Base-by-base conservation (phyloP, 768 basidiomycete genomes). In the Cystofilobasidium capitatum region DNA sequence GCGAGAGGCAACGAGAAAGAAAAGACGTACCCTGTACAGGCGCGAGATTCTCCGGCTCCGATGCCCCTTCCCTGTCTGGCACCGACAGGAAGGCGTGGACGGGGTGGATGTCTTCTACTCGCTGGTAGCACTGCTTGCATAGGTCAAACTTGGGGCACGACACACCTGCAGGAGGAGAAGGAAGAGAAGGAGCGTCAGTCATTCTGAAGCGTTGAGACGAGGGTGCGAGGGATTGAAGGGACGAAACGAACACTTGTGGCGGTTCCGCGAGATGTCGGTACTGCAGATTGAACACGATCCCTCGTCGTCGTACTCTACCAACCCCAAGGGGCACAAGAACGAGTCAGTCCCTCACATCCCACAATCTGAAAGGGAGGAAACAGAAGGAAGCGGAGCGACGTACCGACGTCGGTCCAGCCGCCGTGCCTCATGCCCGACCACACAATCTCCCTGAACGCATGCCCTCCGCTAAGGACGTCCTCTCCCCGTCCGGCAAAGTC, bases 71-170 rank as follows among this genome's bases (percentile, higher is more conserved):
- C 71, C 80, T 82, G 71, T 89, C 88, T n/a, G 86, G 86, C 7
- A 92, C 83, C 12, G 83, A 81, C 24, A 93, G 78, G 80, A 94
- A 96, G 1, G 88, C 84, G 73, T 97, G 91, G 0, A 84, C 82
- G 0, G 92, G 93, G 73, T 97, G 92, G 20, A 94, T 83, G 72
- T 92, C 89, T 71, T 93, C 89, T 14, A 92, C 91, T 78, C 89
- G 75, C 24, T 73, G 73, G 75, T 88, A 92, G 73, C 89, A 91
- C 0, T 85, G 85, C 36, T 85, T 81, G 75, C 92, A 97, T 35
- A 96, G 78, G 72, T 86, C 85, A 74, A 90, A 88, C 69, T 86
- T 85, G 63, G 81, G 75, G 75, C 93, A 94, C 9, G 85, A 86
- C 8, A 84, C 83, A 66, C 77, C 76, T 77, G 65, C 16, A 8